Percentiles rank a stretch among this genome's conserved stretches.
Conservation (phyloP, 495 filamentous ascomycete species). For the Trichoderma orchidacearum region DNA sequence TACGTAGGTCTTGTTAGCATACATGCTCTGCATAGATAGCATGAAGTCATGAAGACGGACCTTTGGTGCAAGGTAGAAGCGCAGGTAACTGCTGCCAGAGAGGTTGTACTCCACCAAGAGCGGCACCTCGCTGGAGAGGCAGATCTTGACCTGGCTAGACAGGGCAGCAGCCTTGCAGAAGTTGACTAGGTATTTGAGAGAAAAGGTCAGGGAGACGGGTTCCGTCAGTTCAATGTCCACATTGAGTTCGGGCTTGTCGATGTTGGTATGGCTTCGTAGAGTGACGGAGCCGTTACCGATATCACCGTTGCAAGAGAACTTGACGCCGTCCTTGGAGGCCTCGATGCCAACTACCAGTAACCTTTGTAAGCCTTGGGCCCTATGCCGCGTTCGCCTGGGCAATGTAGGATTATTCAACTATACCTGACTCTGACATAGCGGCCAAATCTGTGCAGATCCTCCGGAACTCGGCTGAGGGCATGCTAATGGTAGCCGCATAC, state of each 20-base stretch:
- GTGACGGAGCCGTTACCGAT: conserved; percentile 92
- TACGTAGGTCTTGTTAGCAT: conserved; percentile 6
- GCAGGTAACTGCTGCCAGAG: conserved; percentile 68
- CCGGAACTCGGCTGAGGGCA: conserved; percentile 87
- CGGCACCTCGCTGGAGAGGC: conserved; percentile 90
- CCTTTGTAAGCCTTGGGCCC: background rate
- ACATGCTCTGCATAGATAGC: conserved; percentile 1
- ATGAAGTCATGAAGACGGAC: conserved; percentile 32
- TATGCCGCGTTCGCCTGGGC: too few species aligned
- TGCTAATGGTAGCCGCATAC: conserved; percentile 78
- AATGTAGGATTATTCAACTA: background rate
- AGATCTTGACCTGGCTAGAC: conserved; percentile 72
- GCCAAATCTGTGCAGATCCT: conserved; percentile 88
- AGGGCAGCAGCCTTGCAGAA: conserved; percentile 96
- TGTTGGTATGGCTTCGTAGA: conserved; percentile 74
- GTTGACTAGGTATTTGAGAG: conserved; percentile 98
- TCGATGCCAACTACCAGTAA: conserved; percentile 62
- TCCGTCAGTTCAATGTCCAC: conserved; percentile 84
- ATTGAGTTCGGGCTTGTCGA: conserved; percentile 79
- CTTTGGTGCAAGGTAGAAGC: conserved; percentile 98
- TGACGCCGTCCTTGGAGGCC: conserved; percentile 92
- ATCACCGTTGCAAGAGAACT: conserved; percentile 87
- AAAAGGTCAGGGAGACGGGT: conserved; percentile 92
- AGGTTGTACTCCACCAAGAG: conserved; percentile 87
- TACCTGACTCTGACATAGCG: conserved; percentile 88